Conservation (phyloP, 1,139 yeast genomes). For the Blastobotrys buckinghamii region DNA sequence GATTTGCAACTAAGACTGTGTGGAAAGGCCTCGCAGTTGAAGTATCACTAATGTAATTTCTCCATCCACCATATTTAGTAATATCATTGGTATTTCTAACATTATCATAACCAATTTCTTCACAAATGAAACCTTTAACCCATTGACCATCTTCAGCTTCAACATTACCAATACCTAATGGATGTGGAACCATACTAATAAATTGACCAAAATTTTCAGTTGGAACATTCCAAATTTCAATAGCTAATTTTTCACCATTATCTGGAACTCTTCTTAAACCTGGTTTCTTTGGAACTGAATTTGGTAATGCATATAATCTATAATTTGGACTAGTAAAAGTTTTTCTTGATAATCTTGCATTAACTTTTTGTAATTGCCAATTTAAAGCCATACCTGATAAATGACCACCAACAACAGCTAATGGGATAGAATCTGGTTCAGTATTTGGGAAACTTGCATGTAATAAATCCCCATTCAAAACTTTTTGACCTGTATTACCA, state of each 20-base stretch:
- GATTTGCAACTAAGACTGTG: slow-evolving; percentile 85
- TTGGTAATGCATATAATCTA: slow-evolving; percentile 75
- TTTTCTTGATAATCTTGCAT: slow-evolving; percentile 62
- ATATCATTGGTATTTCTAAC: slow-evolving; percentile 70
- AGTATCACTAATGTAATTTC: slow-evolving; percentile 49
- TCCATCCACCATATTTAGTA: slow-evolving; percentile 85
- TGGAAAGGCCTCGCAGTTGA: slow-evolving; percentile 57
- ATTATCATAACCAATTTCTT: slow-evolving; percentile 67
- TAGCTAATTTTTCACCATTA: slow-evolving; percentile 54
- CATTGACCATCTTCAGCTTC: slow-evolving; percentile 73
- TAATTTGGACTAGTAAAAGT: slow-evolving; percentile 72
- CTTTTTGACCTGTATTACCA: slow-evolving; percentile 38
- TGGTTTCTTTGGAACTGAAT: slow-evolving; percentile 77
- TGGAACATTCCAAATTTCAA: slow-evolving; percentile 84
- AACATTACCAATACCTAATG: slow-evolving; percentile 89
- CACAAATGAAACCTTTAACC: slow-evolving; percentile 92
- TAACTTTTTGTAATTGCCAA: slow-evolving; percentile 86
- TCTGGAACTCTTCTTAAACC: slow-evolving; percentile 67
- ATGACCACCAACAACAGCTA: slow-evolving; percentile 97
- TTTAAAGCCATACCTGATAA: slow-evolving; percentile 81
- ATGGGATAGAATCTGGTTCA: slow-evolving; percentile 41
- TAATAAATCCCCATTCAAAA: slow-evolving; percentile 38
- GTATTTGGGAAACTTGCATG: slow-evolving; percentile 36
- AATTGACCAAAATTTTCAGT: slow-evolving; percentile 70
- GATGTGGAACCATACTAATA: slow-evolving; percentile 84